Evolutionary conservation across 257 asterid species (phyloP), one percentile per base, ranked within the genome.

Genomic region (Cordia subcordata): DNA sequence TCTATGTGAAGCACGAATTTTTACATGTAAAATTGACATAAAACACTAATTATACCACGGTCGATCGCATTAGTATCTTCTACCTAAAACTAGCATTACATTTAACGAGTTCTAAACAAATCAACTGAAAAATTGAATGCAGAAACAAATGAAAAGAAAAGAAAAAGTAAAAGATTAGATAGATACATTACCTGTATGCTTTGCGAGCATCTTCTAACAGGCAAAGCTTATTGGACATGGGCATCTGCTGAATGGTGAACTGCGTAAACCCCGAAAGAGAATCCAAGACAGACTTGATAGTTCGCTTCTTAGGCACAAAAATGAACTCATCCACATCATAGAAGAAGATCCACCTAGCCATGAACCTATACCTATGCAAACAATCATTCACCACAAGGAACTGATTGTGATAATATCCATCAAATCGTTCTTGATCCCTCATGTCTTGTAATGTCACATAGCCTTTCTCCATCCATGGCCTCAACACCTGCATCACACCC

Each of bases 371-470:
- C 55, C 84, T 57, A 40, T 89, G 97, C 66, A 89, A 73, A 65
- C 97, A 89, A 59, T 89, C 95, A 52, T 86, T 89, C 54, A 89
- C 90, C 1, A 89, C 69, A 0, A 86, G 68, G 74, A 86, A 89
- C 62, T 86, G 97, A 68, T 89, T 86, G 49, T 89, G 88, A 40
- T 89, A 89, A 58, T 89, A 89, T 0, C 97, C 97, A 47, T 90
- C 92, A 66, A 80, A 90, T 58, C 77, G 76, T 54, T 82, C 95
- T 68, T 90, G 97, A 8, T 75, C 95, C 58, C 85, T 52, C 33
- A 90, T 82, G 27, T 86, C 97, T 35, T 90, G 90, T 62, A 86
- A 38, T 0, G 86, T 90, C 33, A 90, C 85, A 10, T 74, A 78
- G 5, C 97, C 97, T 45, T 74, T 81, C 32, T 84, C 86, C 71